Percentiles rank a stretch among this genome's conserved stretches.
These are phyloP conservation scores for Chenopodium album DNA, from an alignment of 148 eudicot genomes.

Conservation along the genomic window DNA sequence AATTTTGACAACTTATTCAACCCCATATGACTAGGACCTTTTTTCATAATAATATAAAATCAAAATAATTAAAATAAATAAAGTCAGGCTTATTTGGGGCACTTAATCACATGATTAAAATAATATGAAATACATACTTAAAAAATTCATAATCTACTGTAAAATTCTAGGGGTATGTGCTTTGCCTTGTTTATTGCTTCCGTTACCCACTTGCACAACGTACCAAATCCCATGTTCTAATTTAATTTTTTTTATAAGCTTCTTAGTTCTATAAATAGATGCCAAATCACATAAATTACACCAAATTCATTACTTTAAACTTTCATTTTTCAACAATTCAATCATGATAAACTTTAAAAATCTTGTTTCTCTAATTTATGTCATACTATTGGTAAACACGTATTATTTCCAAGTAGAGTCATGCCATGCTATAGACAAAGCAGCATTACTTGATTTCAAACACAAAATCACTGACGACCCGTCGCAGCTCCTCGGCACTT, in stretches of 20 bases:
- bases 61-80: not conserved
- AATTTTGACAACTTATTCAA: not conserved
- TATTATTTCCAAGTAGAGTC: slow-evolving; percentile 16
- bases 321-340: not conserved
- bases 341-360: not conserved
- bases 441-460: slow-evolving; percentile 56
- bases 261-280: not conserved
- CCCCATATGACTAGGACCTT: not conserved
- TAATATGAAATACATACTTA: not conserved
- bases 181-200: not conserved
- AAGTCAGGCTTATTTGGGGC: not conserved
- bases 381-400: not conserved
- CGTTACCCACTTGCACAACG: not conserved
- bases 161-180: not conserved
- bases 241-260: not conserved
- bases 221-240: slow-evolving; percentile 5
- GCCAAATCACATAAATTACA: not conserved
- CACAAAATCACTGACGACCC: slow-evolving; percentile 58
- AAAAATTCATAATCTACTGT: not conserved
- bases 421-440: slow-evolving; percentile 51
- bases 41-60: too few species aligned
- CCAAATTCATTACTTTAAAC: too few species aligned
- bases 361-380: slow-evolving; percentile 16
- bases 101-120: not conserved
- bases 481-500: slow-evolving; percentile 42